A percentile compares a stretch with the other conserved stretches of the same genome.
These are phyloP conservation scores for Phytophthora hybrid DNA, from an alignment of 352 stramenopile species.

Conservation along the genomic window DNA sequence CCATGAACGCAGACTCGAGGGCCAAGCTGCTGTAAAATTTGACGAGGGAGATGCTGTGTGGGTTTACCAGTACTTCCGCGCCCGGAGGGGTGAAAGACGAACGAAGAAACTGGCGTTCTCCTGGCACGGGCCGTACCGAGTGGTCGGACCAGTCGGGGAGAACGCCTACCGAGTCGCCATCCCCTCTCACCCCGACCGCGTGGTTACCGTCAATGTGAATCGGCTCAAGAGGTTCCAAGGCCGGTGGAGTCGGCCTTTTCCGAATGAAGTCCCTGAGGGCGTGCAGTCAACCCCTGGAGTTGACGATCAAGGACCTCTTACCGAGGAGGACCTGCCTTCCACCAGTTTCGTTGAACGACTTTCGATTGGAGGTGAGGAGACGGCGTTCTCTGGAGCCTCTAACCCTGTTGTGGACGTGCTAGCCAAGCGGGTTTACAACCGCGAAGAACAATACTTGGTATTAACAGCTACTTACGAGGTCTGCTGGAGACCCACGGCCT, in stretches of 20 bases:
- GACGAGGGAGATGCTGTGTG: conserved; percentile 5
- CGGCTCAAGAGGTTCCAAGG: background rate
- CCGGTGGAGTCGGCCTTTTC: background rate
- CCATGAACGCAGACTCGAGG: background rate
- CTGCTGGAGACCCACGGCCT: background rate
- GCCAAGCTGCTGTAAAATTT: background rate
- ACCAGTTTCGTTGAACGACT: background rate
- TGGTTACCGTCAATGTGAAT: background rate
- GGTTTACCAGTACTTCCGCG: conserved; percentile 13
- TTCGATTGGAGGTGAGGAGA: background rate
- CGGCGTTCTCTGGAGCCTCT: background rate
- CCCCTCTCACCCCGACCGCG: conserved; percentile 1
- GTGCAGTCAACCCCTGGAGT: background rate
- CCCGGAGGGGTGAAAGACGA: background rate
- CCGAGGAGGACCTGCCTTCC: background rate
- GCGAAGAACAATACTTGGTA: background rate
- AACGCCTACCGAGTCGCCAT: background rate
- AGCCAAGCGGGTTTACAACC: too few species aligned
- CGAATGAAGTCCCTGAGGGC: background rate
- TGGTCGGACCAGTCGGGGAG: background rate
- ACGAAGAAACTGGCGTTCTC: conserved; percentile 15
- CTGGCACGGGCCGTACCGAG: conserved; percentile 15
- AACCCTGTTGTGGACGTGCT: too few species aligned
- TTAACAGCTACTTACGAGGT: conserved; percentile 2
- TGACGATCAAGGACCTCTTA: background rate